phyloP scores from a whole-genome alignment of 495 filamentous ascomycete genomes.

The Aeminium ludgeri region DNA sequence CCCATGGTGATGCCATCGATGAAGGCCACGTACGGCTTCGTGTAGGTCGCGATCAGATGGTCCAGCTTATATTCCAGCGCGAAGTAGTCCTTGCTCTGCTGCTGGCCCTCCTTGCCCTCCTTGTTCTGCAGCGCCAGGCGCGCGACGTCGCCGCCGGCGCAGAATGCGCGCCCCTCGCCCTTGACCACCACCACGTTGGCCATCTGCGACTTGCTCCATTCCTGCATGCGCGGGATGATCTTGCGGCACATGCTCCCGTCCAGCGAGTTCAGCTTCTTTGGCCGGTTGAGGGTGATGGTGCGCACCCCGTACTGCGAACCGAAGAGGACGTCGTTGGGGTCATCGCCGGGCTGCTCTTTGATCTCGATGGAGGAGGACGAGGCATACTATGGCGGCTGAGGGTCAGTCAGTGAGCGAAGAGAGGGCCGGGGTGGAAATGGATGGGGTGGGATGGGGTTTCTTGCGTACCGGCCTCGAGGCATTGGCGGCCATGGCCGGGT shows the following conservation, averaged over 20 bases:
- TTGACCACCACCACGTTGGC: conserved; percentile 88
- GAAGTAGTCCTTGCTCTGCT: conserved; percentile 67
- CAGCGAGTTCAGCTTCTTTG: conserved; percentile 74
- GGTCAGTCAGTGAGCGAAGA: conserved; percentile 12
- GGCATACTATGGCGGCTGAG: conserved; percentile 9
- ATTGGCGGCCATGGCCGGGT: conserved; percentile 38
- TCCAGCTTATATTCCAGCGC: conserved; percentile 83
- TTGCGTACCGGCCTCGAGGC: conserved; percentile 30
- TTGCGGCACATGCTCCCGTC: conserved; percentile 88
- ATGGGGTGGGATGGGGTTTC: no score
- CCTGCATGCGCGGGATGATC: conserved; percentile 66
- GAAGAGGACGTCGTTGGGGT: conserved; percentile 85
- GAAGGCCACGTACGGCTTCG: conserved; percentile 83
- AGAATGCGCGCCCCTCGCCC: conserved; percentile 73
- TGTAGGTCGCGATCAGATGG: conserved; percentile 86
- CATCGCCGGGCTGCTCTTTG: conserved; percentile 36
- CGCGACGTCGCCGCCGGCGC: conserved; percentile 81
- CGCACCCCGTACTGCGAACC: conserved; percentile 71
- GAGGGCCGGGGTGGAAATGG: not conserved
- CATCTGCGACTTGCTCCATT: conserved; percentile 36
- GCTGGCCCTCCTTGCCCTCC: conserved; percentile 45
- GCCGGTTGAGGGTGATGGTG: conserved; percentile 86
- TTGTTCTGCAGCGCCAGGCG: conserved; percentile 57
- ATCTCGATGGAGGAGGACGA: conserved; percentile 2
- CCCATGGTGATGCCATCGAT: conserved; percentile 99